Evolutionary conservation across 257 asterid species (phyloP), one percentile per base, ranked within the genome.

Genomic region (Plantago major): DNA sequence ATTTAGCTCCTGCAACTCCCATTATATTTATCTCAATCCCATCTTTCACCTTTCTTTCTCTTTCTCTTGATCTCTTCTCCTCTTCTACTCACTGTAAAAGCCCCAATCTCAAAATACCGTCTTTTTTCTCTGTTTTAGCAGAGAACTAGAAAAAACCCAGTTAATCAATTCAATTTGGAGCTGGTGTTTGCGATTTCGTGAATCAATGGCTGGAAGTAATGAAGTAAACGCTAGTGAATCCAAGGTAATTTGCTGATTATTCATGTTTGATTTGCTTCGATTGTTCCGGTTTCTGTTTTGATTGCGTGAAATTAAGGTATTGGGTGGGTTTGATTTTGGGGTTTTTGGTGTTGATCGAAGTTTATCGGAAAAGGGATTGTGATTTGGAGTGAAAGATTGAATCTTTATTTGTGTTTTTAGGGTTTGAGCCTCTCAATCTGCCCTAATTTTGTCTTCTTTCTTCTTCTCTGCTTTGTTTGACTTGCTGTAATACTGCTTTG

Each of bases 161-260:
- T 16, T 22, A 19, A 26, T 17, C 44, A 56, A 13, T 62, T 62
- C 33, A 9, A 47, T 9, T 47, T 66, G 58, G 74, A 63, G 62
- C 68, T 46, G 12, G 26, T 46, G 60, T 26, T 46, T 10, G 42
- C 26, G 66, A 50, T 16, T 63, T 48, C 9, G 6, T 44, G 44
- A 22, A 13, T 62, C 64, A 52, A 81, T 81, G 86, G 83, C 81
- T 28, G 81, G 83, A 28, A 75, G 79, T 62, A 73, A 75, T 49
- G 79, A 81, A 70, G 81, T 77, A 10, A 81, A 77, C 28, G 74
- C 50, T 65, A 77, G 60, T 45, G 86, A 81, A 74, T 82, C 87
- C 1, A 68, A 80, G 89, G 94, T 85, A 72, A 57, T 11, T 54
- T 11, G 15, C 40, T 0, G 55, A 42, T 37, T 22, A 2, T 22